Evolutionary conservation across 2,329 filamentous ascomycete genomes (phyloP).

Genomic region (Graphiopsis chlorocephala): DNA sequence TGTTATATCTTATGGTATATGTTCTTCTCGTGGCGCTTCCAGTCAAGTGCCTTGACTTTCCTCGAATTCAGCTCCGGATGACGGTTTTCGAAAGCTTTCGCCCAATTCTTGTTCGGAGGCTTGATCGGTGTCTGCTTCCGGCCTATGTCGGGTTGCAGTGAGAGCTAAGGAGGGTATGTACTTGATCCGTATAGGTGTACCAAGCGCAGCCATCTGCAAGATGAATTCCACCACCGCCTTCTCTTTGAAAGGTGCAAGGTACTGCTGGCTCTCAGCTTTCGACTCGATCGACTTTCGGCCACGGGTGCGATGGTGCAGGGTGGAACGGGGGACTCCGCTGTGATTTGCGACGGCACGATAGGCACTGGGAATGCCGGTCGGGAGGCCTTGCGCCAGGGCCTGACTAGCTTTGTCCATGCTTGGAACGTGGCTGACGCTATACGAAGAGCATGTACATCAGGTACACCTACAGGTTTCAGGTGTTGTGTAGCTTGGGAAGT

Average conservation of each 20-base stretch:
- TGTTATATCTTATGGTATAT: slow-evolving; percentile 34
- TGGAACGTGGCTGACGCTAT: neutral
- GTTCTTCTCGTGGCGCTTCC: slow-evolving; percentile 27
- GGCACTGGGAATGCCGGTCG: slow-evolving; percentile 1
- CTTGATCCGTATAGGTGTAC: slow-evolving; percentile 20
- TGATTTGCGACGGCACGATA: slow-evolving; percentile 16
- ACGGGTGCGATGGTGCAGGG: slow-evolving; percentile 22
- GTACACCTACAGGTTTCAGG: no score
- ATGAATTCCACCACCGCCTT: slow-evolving; percentile 17
- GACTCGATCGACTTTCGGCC: slow-evolving; percentile 18
- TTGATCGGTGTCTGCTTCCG: slow-evolving; percentile 13
- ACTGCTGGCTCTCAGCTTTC: slow-evolving; percentile 20
- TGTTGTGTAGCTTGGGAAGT: no score
- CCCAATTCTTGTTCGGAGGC: slow-evolving; percentile 21
- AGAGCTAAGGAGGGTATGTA: slow-evolving; percentile 19
- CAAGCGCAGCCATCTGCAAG: slow-evolving; percentile 16
- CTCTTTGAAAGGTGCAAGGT: slow-evolving; percentile 18
- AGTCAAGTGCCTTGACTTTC: slow-evolving; percentile 28
- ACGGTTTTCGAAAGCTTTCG: slow-evolving; percentile 24
- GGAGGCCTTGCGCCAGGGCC: slow-evolving; percentile 12
- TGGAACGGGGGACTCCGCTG: slow-evolving; percentile 19
- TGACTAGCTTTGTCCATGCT: no score
- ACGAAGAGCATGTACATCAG: no score
- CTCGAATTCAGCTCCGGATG: slow-evolving; percentile 27
- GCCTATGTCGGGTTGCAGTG: slow-evolving; percentile 16